phyloP scores from a whole-genome alignment of 2,329 filamentous ascomycete species.

The Phialemonium atrogriseum region DNA sequence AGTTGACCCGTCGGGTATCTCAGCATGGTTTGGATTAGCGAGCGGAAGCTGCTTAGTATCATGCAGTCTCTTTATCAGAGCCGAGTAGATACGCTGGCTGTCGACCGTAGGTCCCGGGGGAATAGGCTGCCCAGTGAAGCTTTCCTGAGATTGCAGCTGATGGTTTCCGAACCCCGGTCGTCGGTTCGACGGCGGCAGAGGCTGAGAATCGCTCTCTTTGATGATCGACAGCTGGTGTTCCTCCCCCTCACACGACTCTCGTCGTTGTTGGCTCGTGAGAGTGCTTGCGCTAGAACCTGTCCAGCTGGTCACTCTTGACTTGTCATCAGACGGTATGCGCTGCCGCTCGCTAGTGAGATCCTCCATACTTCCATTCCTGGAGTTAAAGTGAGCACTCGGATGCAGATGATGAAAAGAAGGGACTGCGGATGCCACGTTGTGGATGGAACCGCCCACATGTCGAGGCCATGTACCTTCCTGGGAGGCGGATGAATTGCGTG shows the following conservation, averaged over 20 bases:
- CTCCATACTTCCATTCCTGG: conserved; percentile 46
- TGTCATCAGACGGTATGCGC: conserved; percentile 36
- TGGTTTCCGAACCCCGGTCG: conserved; percentile 17
- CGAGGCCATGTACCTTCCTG: conserved; percentile 7
- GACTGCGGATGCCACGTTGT: conserved; percentile 36
- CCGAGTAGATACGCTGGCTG: conserved; percentile 54
- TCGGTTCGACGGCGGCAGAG: conserved; percentile 28
- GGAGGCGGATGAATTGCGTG: conserved; percentile 1
- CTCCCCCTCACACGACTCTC: conserved; percentile 34
- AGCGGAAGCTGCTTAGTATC: conserved; percentile 25
- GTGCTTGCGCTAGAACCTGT: conserved; percentile 53
- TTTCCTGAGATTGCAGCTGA: conserved; percentile 13
- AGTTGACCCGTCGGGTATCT: too few species aligned
- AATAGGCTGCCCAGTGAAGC: conserved; percentile 3
- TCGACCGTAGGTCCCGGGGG: conserved; percentile 30
- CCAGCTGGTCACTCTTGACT: conserved; percentile 67
- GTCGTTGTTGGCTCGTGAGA: conserved; percentile 35
- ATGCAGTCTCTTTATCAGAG: conserved; percentile 49
- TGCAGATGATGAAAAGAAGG: conserved; percentile 41
- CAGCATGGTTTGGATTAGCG: too few species aligned
- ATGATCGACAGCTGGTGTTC: conserved; percentile 56
- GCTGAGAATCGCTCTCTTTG: conserved; percentile 43
- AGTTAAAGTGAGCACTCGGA: conserved; percentile 37
- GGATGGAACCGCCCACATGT: conserved; percentile 10
- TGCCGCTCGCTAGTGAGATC: conserved; percentile 33